Evolutionary conservation across 108 stramenopile species (phyloP).

Genomic region (Pseudonitzschia multiseries): DNA sequence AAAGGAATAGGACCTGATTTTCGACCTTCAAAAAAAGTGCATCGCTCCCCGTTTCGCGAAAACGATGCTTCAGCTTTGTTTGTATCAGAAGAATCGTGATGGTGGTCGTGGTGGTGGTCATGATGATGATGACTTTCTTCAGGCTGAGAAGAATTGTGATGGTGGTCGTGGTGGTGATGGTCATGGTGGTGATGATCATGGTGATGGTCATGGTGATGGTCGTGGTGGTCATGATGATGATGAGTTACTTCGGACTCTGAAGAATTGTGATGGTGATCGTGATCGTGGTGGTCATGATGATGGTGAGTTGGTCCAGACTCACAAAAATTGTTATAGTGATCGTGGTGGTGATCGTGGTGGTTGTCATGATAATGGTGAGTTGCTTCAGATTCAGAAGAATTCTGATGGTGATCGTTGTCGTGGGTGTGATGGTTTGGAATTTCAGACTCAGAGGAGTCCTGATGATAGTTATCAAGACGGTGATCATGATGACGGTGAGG

Average conservation of each 20-base stretch:
- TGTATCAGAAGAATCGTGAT: neutral
- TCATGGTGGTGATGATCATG: neutral
- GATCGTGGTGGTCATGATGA: neutral
- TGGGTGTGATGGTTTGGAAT: neutral
- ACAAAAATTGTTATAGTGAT: neutral
- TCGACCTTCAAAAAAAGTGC: neutral
- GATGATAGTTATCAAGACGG: neutral
- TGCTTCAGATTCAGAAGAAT: neutral
- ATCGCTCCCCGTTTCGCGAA: neutral
- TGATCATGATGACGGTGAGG: neutral
- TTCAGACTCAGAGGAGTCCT: too few relatives aligned
- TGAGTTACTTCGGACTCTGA: neutral
- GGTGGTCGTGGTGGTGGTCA: constrained; percentile 2
- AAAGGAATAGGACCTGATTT: constrained; percentile 2
- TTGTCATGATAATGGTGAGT: neutral
- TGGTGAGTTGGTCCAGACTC: neutral
- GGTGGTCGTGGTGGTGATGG: neutral
- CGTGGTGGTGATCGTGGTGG: neutral
- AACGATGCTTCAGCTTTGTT: neutral
- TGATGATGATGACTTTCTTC: neutral
- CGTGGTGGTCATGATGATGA: neutral
- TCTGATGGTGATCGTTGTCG: neutral
- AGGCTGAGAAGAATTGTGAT: neutral
- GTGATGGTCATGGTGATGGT: constrained; percentile 4
- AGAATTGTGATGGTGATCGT: neutral